Evolutionary conservation across 805 yeast genomes (phyloP), one percentile per base, ranked within the genome.

Genomic region (Priceomyces medius): DNA sequence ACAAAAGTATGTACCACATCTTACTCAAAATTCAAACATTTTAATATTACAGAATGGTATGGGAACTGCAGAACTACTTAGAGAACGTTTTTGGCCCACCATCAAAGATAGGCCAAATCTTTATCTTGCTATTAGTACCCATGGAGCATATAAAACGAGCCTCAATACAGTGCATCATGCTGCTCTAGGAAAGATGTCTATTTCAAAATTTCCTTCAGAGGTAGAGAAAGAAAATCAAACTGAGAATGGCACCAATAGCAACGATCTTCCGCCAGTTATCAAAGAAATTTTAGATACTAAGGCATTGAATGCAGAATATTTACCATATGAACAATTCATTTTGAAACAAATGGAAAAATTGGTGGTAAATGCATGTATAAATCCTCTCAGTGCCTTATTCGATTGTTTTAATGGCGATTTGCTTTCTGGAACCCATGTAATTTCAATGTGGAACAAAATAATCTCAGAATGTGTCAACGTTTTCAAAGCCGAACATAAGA

Each of bases 31-130:
- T 2, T 74, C 90, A 1, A 80, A 79, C 42, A 59, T 89, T 2
- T 48, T 90, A 34, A 59, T 90, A 17, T 51, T 90, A n/a, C 98
- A 88, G 42, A 88, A 93, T 59, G 99, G 89, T 1, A 73, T 89
- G 71, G 98, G 98, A 7, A 71, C 79, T 31, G 57, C 74, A 5
- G 85, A 76, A 9, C 70, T 73, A 42, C 51, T 88, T 8, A 57
- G 67, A n/a, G 56, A 62, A 2, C 55, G 63, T 17, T 60, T 79
- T 6, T 86, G 91, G 89, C 79, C 79, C 3, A 53, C 61, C 2
- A 32, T 34, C 1, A 38, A 45, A 1, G 51, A 47, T 0, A 58
- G 79, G 40, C 96, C 97, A 0, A 69, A 66, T 12, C 44, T 88
- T 4, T 79, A 73, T 53, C 85, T 81, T 54, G 97, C 90, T 40